phyloP scores from a whole-genome alignment of 2,329 filamentous ascomycete species.

The Diaporthe vaccinii region DNA sequence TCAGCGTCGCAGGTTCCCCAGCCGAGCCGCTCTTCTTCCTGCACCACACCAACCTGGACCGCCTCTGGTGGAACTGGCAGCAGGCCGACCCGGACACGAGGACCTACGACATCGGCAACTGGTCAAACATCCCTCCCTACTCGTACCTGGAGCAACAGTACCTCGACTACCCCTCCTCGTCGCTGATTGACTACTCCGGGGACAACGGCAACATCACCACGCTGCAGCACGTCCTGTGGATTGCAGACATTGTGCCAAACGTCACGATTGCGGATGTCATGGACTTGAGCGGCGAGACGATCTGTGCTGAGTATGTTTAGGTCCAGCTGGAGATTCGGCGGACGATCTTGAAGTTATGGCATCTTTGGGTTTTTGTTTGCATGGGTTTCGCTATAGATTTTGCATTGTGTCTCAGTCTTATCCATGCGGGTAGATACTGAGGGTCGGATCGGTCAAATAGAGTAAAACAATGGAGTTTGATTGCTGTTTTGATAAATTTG shows the following conservation, averaged over 20 bases:
- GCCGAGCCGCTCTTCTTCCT: slow-evolving; percentile 54
- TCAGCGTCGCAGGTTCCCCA: slow-evolving; percentile 39
- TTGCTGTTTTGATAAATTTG: not conserved
- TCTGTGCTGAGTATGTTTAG: slow-evolving; percentile 32
- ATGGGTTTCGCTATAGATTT: not conserved
- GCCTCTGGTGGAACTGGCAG: slow-evolving; percentile 50
- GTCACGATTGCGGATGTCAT: slow-evolving; percentile 33
- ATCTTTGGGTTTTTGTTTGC: not conserved
- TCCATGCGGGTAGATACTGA: too few relatives aligned
- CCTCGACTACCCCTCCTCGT: not conserved
- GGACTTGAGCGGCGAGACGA: slow-evolving; percentile 28
- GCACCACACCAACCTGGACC: slow-evolving; percentile 49
- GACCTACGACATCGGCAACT: slow-evolving; percentile 23
- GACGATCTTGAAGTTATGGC: not conserved
- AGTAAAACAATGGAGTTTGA: not conserved
- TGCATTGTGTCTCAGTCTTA: accelerated
- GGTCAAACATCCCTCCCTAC: slow-evolving; percentile 29
- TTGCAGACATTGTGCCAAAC: slow-evolving; percentile 28
- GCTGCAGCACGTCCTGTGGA: slow-evolving; percentile 35
- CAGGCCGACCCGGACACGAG: slow-evolving; percentile 36
- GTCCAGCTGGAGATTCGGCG: not conserved
- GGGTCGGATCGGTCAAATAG: not conserved
- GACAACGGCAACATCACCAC: slow-evolving; percentile 28
- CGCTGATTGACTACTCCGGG: slow-evolving; percentile 17
- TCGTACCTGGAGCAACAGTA: slow-evolving; percentile 3